Evolutionary conservation across 1,139 yeast genomes (phyloP).

Genomic region (Geotrichum phurueaensis): DNA sequence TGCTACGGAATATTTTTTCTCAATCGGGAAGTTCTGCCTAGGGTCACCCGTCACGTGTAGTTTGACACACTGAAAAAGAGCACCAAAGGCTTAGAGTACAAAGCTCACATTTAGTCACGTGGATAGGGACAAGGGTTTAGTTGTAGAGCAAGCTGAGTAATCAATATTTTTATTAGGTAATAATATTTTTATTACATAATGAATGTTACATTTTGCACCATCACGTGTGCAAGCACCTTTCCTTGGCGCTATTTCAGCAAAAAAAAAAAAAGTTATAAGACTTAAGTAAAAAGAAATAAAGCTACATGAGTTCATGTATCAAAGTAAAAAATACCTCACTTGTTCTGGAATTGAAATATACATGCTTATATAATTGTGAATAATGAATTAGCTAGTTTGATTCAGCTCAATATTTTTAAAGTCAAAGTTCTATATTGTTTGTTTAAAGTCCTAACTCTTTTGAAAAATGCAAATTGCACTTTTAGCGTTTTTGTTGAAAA

Average conservation of each 20-base stretch:
- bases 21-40: conserved; percentile 1
- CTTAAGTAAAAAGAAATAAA: too few relatives aligned
- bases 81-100: neutral
- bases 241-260: neutral
- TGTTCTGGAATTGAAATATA: too few relatives aligned
- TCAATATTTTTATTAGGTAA: neutral
- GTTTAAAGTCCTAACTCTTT: neutral
- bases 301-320: too few relatives aligned
- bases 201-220: neutral
- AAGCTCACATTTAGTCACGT: neutral
- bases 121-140: neutral
- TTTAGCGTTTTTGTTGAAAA: neutral
- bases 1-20: conserved; percentile 1
- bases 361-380: neutral
- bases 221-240: neutral
- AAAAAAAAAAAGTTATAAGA: too few relatives aligned
- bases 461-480: neutral
- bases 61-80: neutral
- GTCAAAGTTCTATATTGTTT: neutral
- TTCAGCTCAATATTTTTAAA: neutral
- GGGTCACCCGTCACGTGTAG: neutral
- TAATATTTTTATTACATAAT: neutral
- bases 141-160: neutral
- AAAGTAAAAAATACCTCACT: too few relatives aligned
- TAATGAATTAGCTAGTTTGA: neutral